These are phyloP conservation scores for Geotrichum restrictum DNA, from an alignment of 1,139 yeast species.

Conservation along the genomic window DNA sequence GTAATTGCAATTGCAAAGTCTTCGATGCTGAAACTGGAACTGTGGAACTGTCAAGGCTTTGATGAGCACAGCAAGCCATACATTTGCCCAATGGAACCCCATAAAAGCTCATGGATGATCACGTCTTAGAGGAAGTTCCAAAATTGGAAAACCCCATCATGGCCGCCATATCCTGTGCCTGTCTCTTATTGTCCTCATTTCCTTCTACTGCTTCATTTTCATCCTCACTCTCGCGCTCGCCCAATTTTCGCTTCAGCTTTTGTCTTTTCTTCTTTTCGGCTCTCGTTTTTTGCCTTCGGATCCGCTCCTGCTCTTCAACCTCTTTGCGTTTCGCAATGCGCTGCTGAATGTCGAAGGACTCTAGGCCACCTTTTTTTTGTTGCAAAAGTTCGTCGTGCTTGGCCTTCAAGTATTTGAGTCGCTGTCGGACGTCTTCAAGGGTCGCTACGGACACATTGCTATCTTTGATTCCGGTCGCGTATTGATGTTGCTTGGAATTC, in stretches of 20 bases:
- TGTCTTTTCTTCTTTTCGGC: conserved; percentile 26
- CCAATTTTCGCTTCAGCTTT: conserved; percentile 27
- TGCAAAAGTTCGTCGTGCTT: conserved; percentile 37
- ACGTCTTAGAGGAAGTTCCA: conserved; percentile 21
- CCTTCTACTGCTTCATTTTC: conserved; percentile 24
- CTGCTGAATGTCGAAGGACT: conserved; percentile 42
- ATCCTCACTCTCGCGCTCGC: conserved; percentile 25
- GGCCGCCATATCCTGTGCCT: conserved; percentile 39
- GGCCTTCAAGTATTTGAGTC: conserved; percentile 34
- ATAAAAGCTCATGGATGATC: too few species aligned
- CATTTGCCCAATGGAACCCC: too few species aligned
- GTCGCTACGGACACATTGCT: conserved; percentile 29
- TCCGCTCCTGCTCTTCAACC: conserved; percentile 43
- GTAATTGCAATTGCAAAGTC: too few species aligned
- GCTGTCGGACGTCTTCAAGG: conserved; percentile 37
- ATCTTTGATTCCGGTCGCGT: conserved; percentile 36
- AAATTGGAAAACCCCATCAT: conserved; percentile 63
- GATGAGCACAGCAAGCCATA: too few species aligned
- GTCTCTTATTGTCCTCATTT: conserved; percentile 23
- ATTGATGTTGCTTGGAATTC: conserved; percentile 52
- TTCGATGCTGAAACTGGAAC: too few species aligned
- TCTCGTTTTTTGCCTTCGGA: conserved; percentile 33
- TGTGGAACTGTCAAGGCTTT: too few species aligned
- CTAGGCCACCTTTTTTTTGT: conserved; percentile 42
- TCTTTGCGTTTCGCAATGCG: conserved; percentile 45